Evolutionary conservation across 2,329 filamentous ascomycete genomes (phyloP), one percentile per base, ranked within the genome.

Genomic region (Mycogone perniciosa): DNA sequence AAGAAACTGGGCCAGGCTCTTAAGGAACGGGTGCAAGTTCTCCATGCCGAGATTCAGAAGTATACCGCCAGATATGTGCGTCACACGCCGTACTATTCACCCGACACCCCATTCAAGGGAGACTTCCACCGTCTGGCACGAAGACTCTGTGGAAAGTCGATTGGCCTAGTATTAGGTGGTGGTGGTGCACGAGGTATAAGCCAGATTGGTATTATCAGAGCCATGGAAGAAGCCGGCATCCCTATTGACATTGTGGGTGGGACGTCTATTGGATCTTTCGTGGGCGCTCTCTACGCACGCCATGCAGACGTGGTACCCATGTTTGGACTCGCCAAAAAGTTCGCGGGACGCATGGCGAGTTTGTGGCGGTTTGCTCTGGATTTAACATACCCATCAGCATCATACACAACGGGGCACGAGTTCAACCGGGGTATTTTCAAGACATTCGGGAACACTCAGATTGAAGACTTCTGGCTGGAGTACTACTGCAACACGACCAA

Each of bases 401-500:
- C 92, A 1, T 99, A 99, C 70, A 99, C 95, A 1, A 99, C 93
- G 0, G 93, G 93, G 1, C 93, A 99, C 64, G 93, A 99, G 63
- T 99, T 99, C 79, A 99, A 99, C 62, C 88, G 93, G 6, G 93
- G 93, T 38, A 96, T 99, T 57, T 99, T 96, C 81, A 99, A 99
- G 69, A 90, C 92, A 0, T 96, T 99, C 66, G 93, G 91, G 10
- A 89, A 96, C 62, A 88, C 89, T 7, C 93, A 97, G 65, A 97
- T 99, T 52, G 93, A 99, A 70, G 93, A 99, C 67, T 99, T 97
- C 63, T 99, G 93, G 93, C 80, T 99, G 8, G 90, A 96, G 59
- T 99, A 89, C 67, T 99, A 99, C 72, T 99, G 95, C 78, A 99
- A 99, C 70, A 97, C 93, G 0, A 99, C 95, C 35, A 99, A 97